Percentiles rank a stretch among this genome's conserved stretches.
Conservation (phyloP, 441 rosid species). For the Breynia disticha region DNA sequence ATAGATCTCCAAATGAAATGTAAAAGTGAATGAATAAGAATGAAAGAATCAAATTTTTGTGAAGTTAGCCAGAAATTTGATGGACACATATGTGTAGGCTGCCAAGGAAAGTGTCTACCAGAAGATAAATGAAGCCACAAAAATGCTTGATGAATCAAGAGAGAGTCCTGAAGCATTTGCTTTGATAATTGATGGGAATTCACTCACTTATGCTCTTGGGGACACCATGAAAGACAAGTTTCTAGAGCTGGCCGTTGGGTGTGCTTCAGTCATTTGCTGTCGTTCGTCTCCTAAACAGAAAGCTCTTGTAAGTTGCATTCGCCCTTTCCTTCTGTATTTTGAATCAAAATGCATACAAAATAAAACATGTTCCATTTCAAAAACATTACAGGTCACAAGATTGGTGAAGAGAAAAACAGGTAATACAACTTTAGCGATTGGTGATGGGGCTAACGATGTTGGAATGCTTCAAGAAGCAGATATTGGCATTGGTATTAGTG, state of each 20-base stretch:
- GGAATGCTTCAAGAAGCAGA: conserved; percentile 99
- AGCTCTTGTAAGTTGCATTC: conserved; percentile 91
- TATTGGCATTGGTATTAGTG: conserved; percentile 94
- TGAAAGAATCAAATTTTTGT: too few relatives aligned
- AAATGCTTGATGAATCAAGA: too few relatives aligned
- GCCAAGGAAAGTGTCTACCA: too few relatives aligned
- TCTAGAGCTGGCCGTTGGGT: conserved; percentile 56
- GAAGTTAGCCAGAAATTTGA: too few relatives aligned
- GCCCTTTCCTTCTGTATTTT: too few relatives aligned
- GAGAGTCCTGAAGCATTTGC: conserved; percentile 33
- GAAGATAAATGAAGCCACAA: too few relatives aligned
- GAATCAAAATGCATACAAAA: too few relatives aligned
- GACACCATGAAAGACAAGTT: conserved; percentile 43
- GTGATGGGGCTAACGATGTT: conserved; percentile 96
- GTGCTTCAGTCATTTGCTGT: conserved; percentile 88
- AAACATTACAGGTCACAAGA: conserved; percentile 67
- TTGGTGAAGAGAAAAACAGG: conserved; percentile 68
- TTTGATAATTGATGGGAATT: conserved; percentile 81
- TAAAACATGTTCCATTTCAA: conserved; percentile 1
- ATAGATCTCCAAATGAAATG: too few relatives aligned
- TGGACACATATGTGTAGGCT: too few relatives aligned
- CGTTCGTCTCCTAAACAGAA: conserved; percentile 96
- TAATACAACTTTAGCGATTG: conserved; percentile 75
- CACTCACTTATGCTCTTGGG: conserved; percentile 62
- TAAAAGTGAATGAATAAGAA: too few relatives aligned